These are phyloP conservation scores for Melampsora abietis-canadensis DNA, from an alignment of 1,284 basidiomycete species.

Conservation along the genomic window DNA sequence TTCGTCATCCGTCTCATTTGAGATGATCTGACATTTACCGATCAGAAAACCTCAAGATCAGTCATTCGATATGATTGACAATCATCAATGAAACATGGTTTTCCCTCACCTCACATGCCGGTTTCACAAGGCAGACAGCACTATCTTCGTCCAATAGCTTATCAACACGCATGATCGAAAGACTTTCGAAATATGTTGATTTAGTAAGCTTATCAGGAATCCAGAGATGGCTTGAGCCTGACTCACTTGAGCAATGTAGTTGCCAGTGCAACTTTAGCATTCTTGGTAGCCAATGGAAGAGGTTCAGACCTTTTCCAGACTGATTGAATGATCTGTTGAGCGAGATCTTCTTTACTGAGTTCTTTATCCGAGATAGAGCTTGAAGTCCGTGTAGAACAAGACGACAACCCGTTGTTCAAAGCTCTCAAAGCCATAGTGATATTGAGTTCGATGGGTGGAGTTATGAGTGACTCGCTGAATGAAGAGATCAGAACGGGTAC, in stretches of 20 bases:
- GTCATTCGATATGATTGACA: neutral
- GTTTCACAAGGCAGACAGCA: neutral
- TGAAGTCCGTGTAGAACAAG: neutral
- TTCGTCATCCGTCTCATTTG: constrained; percentile 28
- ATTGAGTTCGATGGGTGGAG: constrained; percentile 21
- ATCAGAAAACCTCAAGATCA: neutral
- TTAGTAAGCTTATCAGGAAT: neutral
- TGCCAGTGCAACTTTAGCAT: constrained; percentile 30
- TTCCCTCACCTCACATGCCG: neutral
- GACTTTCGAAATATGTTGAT: neutral
- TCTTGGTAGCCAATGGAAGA: constrained; percentile 15
- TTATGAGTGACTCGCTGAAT: neutral
- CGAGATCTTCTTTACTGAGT: constrained; percentile 18
- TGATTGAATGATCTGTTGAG: constrained; percentile 8
- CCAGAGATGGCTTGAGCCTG: neutral
- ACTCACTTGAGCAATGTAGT: constrained; percentile 38
- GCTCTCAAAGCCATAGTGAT: constrained; percentile 29
- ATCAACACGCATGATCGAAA: neutral
- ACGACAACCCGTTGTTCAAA: constrained; percentile 28
- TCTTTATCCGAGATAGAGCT: neutral
- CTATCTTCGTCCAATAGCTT: neutral
- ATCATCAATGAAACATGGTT: neutral
- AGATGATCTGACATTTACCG: neutral
- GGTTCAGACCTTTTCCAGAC: neutral
- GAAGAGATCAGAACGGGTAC: constrained; percentile 13